Percentiles rank a stretch among this genome's conserved stretches.
Conservation (phyloP, 129 eudicot genomes). For the Daucus carota region DH1_v3.0 NC_030382.2:50407501-50408000, state of each 20-base stretch:
- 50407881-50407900: neutral
- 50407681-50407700: conserved; percentile 58
- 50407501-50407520: conserved; percentile 46
- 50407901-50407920: neutral
- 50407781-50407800: conserved; percentile 17
- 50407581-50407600: conserved; percentile 50
- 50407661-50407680: conserved; percentile 57
- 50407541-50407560: conserved; percentile 52
- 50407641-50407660: conserved; percentile 40
- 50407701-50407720: conserved; percentile 59
- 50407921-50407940: neutral
- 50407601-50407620: conserved; percentile 53
- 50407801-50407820: neutral
- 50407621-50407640: conserved; percentile 47
- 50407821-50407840: too few relatives aligned
- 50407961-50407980: neutral
- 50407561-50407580: conserved; percentile 56
- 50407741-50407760: conserved; percentile 9
- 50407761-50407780: conserved; percentile 12
- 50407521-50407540: conserved; percentile 48
- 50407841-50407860: neutral
- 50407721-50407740: conserved; percentile 24
- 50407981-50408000: neutral
- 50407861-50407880: neutral
- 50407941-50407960: neutral